Percentiles rank a stretch among this genome's conserved stretches.
phyloP scores from a whole-genome alignment of 495 filamentous ascomycete species.

The Lophiostoma macrostomum region DNA sequence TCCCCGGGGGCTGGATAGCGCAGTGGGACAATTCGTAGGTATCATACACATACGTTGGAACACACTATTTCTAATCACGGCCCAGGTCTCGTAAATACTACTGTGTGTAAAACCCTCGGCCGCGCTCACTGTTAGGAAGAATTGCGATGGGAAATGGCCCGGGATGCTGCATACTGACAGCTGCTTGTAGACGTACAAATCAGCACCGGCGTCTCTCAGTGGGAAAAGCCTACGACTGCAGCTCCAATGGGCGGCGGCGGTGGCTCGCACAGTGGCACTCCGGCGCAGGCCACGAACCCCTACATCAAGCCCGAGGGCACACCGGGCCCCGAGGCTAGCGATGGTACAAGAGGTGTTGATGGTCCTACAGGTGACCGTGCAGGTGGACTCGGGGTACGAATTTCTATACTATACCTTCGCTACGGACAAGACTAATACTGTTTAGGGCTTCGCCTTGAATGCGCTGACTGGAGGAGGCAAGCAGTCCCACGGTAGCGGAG shows the following conservation, averaged over 20 bases:
- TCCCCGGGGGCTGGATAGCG: constrained; percentile 35
- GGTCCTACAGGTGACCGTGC: constrained; percentile 36
- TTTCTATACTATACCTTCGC: neutral
- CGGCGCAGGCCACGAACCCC: constrained; percentile 33
- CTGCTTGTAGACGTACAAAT: constrained; percentile 38
- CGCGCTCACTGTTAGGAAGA: neutral
- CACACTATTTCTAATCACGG: neutral
- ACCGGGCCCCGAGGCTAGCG: constrained; percentile 18
- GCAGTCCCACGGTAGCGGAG: constrained; percentile 20
- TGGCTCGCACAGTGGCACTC: constrained; percentile 37
- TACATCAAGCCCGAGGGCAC: constrained; percentile 31
- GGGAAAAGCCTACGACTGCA: constrained; percentile 41
- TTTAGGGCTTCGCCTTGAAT: constrained; percentile 44
- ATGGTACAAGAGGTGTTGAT: constrained; percentile 37
- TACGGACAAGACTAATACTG: constrained; percentile 6
- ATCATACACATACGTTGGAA: neutral
- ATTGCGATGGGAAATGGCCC: neutral
- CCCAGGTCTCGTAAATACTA: constrained; percentile 37
- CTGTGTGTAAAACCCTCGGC: constrained; percentile 16
- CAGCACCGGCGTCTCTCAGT: constrained; percentile 43
- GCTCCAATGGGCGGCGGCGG: constrained; percentile 33
- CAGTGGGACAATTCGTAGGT: constrained; percentile 35
- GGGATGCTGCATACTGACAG: constrained; percentile 7
- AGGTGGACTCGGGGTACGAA: constrained; percentile 40
- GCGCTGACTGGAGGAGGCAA: constrained; percentile 41